A percentile compares a stretch with the other conserved stretches of the same genome.
phyloP scores from a whole-genome alignment of 1,139 yeast species.

The Saccharomyces hybrid region DNA sequence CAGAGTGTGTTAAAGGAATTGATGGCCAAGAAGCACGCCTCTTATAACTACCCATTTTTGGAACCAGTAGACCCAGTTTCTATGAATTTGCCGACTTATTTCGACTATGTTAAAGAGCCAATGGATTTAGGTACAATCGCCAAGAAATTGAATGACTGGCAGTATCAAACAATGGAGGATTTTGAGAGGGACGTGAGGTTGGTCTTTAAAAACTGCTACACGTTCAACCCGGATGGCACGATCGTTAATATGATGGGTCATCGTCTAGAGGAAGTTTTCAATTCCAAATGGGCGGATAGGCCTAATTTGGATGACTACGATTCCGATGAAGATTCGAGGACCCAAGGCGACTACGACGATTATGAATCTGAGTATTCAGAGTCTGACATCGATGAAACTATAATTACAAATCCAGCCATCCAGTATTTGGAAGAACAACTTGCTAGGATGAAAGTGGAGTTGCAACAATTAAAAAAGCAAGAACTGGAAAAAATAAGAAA shows the following conservation, averaged over 20 bases:
- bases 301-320: constrained; percentile 45
- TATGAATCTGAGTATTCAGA: constrained; percentile 41
- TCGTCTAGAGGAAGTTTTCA: constrained; percentile 74
- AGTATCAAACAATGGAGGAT: constrained; percentile 81
- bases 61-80: constrained; percentile 96
- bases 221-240: constrained; percentile 90
- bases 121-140: constrained; percentile 91
- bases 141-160: constrained; percentile 72
- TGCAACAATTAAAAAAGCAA: constrained; percentile 71
- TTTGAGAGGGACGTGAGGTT: constrained; percentile 77
- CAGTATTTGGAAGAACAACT: constrained; percentile 82
- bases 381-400: constrained; percentile 62
- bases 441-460: constrained; percentile 75
- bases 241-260: constrained; percentile 96
- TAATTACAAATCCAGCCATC: constrained; percentile 79
- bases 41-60: constrained; percentile 80
- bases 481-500: constrained; percentile 52
- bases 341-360: constrained; percentile 28
- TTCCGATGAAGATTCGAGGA: constrained; percentile 17
- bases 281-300: constrained; percentile 80
- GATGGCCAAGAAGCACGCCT: constrained; percentile 72
- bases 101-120: constrained; percentile 77
- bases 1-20: constrained; percentile 77
- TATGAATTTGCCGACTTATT: constrained; percentile 82
- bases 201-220: constrained; percentile 81